A percentile compares a stretch with the other conserved stretches of the same genome.
These are phyloP conservation scores for Tubosaeta sp. DNA, from an alignment of 768 basidiomycete species.

Conservation along the genomic window DNA sequence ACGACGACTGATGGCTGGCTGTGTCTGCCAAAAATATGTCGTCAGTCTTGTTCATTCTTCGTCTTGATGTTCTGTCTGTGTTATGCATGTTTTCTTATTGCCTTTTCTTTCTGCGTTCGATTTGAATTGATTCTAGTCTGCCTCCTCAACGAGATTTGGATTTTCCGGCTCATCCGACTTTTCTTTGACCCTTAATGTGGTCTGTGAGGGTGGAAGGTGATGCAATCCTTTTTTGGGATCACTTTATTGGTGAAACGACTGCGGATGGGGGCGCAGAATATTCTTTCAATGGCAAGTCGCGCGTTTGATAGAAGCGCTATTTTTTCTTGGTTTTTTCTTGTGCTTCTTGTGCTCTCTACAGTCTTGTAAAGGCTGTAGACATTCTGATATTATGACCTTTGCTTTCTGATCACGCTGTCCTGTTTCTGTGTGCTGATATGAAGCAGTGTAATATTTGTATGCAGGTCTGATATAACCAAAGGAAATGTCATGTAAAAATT, in stretches of 20 bases:
- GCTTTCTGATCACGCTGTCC: constrained; percentile 1
- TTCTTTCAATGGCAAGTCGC: constrained; percentile 16
- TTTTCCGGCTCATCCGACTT: constrained; percentile 16
- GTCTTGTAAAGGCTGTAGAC: not conserved
- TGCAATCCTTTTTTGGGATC: constrained; percentile 17
- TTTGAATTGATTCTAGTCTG: constrained; percentile 26
- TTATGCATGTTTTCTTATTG: constrained; percentile 6
- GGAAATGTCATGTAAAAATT: too few species aligned
- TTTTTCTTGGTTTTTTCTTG: not conserved
- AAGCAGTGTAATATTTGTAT: not conserved
- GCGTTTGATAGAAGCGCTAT: not conserved
- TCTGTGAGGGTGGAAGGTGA: constrained; percentile 17
- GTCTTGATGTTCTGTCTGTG: constrained; percentile 9
- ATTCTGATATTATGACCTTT: constrained; percentile 3
- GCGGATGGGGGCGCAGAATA: constrained; percentile 17
- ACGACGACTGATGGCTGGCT: constrained; percentile 18
- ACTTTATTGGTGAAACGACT: constrained; percentile 30
- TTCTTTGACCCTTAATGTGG: constrained; percentile 32
- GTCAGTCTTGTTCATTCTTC: constrained; percentile 3
- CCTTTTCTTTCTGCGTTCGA: constrained; percentile 7
- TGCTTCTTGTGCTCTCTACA: not conserved
- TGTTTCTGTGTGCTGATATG: constrained; percentile 2
- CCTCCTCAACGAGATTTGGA: constrained; percentile 18
- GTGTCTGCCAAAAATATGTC: not conserved
- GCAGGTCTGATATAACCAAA: constrained; percentile 3